Base-by-base conservation (phyloP, 345 rosid genomes). In the Euphorbia pulcherrima region DNA sequence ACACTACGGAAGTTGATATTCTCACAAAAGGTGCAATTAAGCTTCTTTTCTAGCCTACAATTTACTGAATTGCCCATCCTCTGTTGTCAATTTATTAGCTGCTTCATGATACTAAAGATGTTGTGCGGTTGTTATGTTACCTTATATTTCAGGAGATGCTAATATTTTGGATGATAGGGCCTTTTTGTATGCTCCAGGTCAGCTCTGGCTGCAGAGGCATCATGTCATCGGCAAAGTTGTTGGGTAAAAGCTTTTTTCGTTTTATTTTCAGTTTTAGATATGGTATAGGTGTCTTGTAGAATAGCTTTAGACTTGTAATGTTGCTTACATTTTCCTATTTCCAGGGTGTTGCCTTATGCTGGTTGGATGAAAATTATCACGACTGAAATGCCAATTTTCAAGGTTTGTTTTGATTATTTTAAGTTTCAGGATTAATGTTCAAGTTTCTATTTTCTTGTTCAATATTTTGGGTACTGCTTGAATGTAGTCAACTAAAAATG, bases 1-100 rank as follows among this genome's bases (percentile, higher is more conserved):
- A 87, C 68, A 93, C 88, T 27, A 85, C 84, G 68, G 90, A 87
- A 79, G 97, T 92, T 73, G 99, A 95, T 79, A 89, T 95, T 73
- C 88, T 95, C 48, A 92, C 99, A 8, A 90, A 95, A 90, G 99
- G 99, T 94, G 35, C 72, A 70, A 29, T n/a, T n/a, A n/a, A n/a
- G 37, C 67, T 75, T 66, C 48, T 54, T 60, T 35, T 46, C 46
- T 35, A 20, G 29, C n/a, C n/a, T n/a, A 50, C 61, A 68, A 18
- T 74, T 41, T 39, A 23, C 53, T 24, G 4, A 18, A 23, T 58
- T 57, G 47, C 5, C 50, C n/a, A n/a, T n/a, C n/a, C n/a, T n/a
- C n/a, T n/a, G n/a, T n/a, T n/a, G n/a, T n/a, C n/a, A n/a, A n/a
- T n/a, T n/a, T n/a, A n/a, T n/a, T n/a, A n/a, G n/a, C n/a, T n/a